phyloP scores from a whole-genome alignment of 441 rosid species.

The Eutrema salsugineum region DNA sequence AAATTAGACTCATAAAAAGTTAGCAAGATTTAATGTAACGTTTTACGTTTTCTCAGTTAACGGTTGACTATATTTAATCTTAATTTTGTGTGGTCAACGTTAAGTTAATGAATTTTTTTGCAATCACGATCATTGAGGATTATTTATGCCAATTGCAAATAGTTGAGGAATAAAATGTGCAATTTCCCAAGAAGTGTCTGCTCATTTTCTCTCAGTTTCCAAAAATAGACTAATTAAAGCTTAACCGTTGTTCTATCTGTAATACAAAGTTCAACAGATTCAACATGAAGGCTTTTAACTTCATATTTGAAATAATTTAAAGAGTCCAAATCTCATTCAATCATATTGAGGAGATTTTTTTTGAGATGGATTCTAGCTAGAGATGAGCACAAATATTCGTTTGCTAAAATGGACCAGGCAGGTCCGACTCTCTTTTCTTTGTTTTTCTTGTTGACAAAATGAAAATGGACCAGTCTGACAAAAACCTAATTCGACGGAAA shows the following conservation, averaged over 20 bases:
- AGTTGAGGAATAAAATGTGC: too few relatives aligned
- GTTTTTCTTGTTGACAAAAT: background rate
- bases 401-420: constrained; percentile 7
- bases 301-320: background rate
- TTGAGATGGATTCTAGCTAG: background rate
- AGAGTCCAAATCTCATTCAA: background rate
- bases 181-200: too few relatives aligned
- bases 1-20: too few relatives aligned
- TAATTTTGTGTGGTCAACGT: too few relatives aligned
- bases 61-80: too few relatives aligned
- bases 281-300: background rate
- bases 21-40: too few relatives aligned
- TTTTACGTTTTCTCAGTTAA: too few relatives aligned
- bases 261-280: background rate
- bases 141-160: too few relatives aligned
- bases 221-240: too few relatives aligned
- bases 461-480: constrained; percentile 22
- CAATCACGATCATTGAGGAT: too few relatives aligned
- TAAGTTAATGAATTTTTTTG: too few relatives aligned
- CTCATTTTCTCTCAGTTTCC: too few relatives aligned
- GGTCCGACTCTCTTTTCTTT: background rate
- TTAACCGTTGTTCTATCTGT: background rate
- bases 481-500: background rate
- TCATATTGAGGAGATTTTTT: background rate
- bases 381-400: background rate